phyloP scores from a whole-genome alignment of 2,329 filamentous ascomycete genomes.

The Cladosporium sp. region DNA sequence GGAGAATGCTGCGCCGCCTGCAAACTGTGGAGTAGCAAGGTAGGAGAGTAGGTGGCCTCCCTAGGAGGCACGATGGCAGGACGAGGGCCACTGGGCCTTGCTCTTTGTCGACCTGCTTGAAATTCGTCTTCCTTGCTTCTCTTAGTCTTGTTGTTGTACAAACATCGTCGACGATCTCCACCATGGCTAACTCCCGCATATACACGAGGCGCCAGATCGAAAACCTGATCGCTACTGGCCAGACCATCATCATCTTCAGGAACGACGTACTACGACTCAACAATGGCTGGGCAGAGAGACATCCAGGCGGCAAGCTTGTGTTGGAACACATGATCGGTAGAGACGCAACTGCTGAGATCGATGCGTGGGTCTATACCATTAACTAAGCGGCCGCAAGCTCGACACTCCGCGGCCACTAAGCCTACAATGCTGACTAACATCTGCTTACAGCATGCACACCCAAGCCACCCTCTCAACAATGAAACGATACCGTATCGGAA shows the following conservation, averaged over 20 bases:
- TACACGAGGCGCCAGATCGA: slow-evolving; percentile 43
- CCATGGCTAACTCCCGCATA: slow-evolving; percentile 27
- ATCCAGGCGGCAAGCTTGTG: slow-evolving; percentile 62
- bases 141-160: background rate
- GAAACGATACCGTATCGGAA: slow-evolving; percentile 63
- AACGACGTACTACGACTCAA: slow-evolving; percentile 58
- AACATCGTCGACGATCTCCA: slow-evolving; percentile 26
- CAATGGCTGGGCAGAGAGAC: slow-evolving; percentile 59
- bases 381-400: slow-evolving; percentile 3
- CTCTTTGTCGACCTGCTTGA: slow-evolving; percentile 6
- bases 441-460: slow-evolving; percentile 52
- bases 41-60: slow-evolving; percentile 13
- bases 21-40: slow-evolving; percentile 16
- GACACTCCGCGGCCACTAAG: slow-evolving; percentile 12
- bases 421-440: slow-evolving; percentile 41
- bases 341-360: slow-evolving; percentile 62
- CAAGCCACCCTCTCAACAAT: slow-evolving; percentile 57
- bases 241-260: slow-evolving; percentile 59
- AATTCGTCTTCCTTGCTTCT: background rate
- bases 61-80: background rate
- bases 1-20: slow-evolving; percentile 18
- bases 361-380: slow-evolving; percentile 34
- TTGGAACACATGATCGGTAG: slow-evolving; percentile 66
- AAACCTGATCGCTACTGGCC: slow-evolving; percentile 56
- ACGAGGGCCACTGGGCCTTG: background rate